These are phyloP conservation scores for Malassezia caprae DNA, from an alignment of 1,284 basidiomycete genomes.

Conservation along the genomic window DNA sequence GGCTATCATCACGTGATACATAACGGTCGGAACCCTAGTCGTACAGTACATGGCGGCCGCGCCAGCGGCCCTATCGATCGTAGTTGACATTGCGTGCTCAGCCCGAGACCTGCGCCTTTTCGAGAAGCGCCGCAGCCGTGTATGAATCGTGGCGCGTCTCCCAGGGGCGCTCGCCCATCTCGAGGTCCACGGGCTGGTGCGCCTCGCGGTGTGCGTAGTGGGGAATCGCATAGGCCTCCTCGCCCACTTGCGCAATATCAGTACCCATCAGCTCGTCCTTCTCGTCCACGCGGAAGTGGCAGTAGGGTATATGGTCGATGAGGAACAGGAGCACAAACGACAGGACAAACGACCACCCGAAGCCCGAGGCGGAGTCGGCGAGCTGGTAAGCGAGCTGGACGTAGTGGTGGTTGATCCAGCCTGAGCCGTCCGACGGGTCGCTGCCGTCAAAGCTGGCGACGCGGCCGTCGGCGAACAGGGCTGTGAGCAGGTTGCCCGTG, in stretches of 20 bases:
- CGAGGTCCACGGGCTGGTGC: slow-evolving; percentile 1
- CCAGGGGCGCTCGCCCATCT: not conserved
- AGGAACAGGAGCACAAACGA: slow-evolving; percentile 69
- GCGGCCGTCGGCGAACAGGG: slow-evolving; percentile 73
- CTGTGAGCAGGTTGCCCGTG: slow-evolving; percentile 74
- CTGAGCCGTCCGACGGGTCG: slow-evolving; percentile 50
- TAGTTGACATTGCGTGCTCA: not conserved
- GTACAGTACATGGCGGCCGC: not conserved
- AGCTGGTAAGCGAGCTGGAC: slow-evolving; percentile 67
- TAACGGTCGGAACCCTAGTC: not conserved
- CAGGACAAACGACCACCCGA: slow-evolving; percentile 38
- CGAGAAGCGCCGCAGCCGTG: not conserved
- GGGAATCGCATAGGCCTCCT: slow-evolving; percentile 48
- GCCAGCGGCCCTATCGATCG: not conserved
- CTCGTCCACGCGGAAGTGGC: slow-evolving; percentile 67
- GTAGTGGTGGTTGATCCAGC: slow-evolving; percentile 81
- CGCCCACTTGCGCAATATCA: slow-evolving; percentile 86
- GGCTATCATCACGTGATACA: not conserved
- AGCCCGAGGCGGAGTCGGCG: slow-evolving; percentile 58
- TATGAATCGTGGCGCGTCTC: not conserved
- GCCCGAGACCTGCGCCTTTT: not conserved
- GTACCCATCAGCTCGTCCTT: slow-evolving; percentile 83
- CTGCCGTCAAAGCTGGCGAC: slow-evolving; percentile 75
- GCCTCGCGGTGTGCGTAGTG: not conserved
- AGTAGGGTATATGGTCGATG: slow-evolving; percentile 82